A percentile compares a stretch with the other conserved stretches of the same genome.
Conservation (phyloP, 345 rosid species). For the Aegle marmelos region DNA sequence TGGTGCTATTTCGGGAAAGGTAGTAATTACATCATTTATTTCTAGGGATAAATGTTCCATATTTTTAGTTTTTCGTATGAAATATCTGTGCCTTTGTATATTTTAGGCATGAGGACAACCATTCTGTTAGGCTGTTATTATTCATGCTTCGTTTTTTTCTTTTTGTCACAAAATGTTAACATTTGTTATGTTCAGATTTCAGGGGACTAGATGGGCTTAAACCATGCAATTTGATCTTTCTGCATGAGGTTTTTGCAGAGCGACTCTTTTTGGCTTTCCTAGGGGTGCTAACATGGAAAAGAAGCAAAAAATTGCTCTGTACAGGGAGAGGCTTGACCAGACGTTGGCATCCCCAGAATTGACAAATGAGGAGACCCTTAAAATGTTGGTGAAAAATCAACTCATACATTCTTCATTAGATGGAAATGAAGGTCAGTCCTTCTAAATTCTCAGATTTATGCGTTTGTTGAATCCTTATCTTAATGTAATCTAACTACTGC, state of each 20-base stretch:
- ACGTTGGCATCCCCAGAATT: constrained; percentile 71
- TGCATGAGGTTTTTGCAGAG: background rate
- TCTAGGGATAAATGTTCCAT: background rate
- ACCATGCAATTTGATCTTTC: background rate
- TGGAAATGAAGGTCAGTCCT: constrained; percentile 45
- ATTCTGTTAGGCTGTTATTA: background rate
- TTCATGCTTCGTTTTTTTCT: background rate
- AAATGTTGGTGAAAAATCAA: constrained; percentile 57
- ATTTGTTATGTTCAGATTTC: background rate
- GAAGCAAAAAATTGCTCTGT: constrained; percentile 45
- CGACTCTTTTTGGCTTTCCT: constrained; percentile 11
- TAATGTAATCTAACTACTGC: background rate
- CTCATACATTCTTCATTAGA: constrained; percentile 36
- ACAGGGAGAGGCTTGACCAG: constrained; percentile 73
- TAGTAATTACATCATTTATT: background rate
- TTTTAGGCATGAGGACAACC: background rate
- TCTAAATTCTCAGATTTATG: background rate
- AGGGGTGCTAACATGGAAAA: constrained; percentile 50
- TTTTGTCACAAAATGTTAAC: background rate
- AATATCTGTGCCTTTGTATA: background rate
- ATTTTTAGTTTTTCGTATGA: background rate
- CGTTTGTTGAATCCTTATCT: background rate
- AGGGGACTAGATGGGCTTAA: background rate
- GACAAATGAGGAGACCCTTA: constrained; percentile 47
- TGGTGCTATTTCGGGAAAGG: background rate